phyloP scores from a whole-genome alignment of 225 moss, liverwort and hornwort species.

The Marchantia polymorpha region DNA sequence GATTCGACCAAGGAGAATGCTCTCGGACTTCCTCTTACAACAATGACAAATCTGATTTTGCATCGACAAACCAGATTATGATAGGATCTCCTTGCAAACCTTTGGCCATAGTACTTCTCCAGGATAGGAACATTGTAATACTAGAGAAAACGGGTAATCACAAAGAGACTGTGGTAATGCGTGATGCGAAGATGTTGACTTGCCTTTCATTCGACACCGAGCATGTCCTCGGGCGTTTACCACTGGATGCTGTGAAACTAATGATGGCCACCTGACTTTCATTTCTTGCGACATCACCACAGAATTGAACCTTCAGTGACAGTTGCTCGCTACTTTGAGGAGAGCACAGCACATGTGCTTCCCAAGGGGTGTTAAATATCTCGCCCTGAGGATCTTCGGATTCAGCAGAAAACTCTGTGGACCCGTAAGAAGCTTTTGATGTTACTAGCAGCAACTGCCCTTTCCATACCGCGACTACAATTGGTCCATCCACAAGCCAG shows the following conservation, averaged over 20 bases:
- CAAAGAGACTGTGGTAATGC: background rate
- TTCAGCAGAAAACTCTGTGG: background rate
- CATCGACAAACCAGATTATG: too few relatives aligned
- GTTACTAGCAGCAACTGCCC: slow-evolving; percentile 27
- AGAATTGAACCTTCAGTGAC: slow-evolving; percentile 24
- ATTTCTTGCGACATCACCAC: slow-evolving; percentile 25
- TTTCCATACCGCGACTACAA: slow-evolving; percentile 19
- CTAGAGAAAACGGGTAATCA: background rate
- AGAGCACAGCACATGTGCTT: slow-evolving; percentile 24
- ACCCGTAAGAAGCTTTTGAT: background rate
- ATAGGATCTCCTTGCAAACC: too few relatives aligned
- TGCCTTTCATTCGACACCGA: slow-evolving; percentile 17
- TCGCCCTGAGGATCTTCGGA: background rate
- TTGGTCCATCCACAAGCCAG: slow-evolving; percentile 35
- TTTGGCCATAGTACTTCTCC: too few relatives aligned
- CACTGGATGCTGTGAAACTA: slow-evolving; percentile 12
- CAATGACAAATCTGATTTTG: too few relatives aligned
- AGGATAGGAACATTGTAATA: too few relatives aligned
- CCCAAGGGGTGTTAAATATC: slow-evolving; percentile 1
- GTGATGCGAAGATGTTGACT: background rate
- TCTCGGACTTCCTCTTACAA: too few relatives aligned
- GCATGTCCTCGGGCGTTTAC: slow-evolving; percentile 8
- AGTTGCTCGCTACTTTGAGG: slow-evolving; percentile 8
- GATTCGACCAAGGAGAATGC: too few relatives aligned
- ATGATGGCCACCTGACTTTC: slow-evolving; percentile 19